These are phyloP conservation scores for Claviceps maximensis DNA, from an alignment of 2,329 filamentous ascomycete genomes.

Conservation along the genomic window DNA sequence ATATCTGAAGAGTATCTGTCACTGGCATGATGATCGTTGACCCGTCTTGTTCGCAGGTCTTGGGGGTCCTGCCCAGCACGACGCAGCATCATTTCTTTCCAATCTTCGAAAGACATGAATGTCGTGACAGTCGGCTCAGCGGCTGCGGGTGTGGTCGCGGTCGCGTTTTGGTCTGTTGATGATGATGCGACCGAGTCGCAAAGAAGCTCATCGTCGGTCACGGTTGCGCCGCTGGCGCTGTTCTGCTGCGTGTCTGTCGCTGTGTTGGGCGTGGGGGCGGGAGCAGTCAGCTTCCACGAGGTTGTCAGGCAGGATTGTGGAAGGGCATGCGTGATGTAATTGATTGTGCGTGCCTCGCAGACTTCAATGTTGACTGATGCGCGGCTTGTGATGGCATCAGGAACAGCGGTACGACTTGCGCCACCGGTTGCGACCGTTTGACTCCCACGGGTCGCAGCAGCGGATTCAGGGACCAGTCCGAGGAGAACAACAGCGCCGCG, in stretches of 20 bases:
- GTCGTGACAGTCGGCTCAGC: conserved; percentile 21
- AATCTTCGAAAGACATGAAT: conserved; percentile 95
- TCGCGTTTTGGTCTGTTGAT: background rate
- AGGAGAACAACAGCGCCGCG: background rate
- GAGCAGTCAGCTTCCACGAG: conserved; percentile 38
- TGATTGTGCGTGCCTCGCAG: conserved; percentile 53
- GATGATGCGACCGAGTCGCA: background rate
- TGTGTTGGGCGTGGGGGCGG: conserved; percentile 9
- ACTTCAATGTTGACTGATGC: background rate
- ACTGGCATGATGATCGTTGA: conserved; percentile 35
- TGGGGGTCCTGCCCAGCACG: conserved; percentile 64
- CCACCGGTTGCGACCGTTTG: background rate
- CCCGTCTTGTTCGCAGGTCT: conserved; percentile 50
- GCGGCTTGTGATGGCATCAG: background rate
- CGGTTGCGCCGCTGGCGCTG: background rate
- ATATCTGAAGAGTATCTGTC: conserved; percentile 43
- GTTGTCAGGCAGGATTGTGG: conserved; percentile 63
- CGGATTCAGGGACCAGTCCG: background rate
- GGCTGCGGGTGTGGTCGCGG: conserved; percentile 3
- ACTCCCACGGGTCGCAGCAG: background rate
- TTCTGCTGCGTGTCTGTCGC: background rate
- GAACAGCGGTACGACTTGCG: background rate
- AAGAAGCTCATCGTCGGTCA: background rate
- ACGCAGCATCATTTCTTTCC: conserved; percentile 87
- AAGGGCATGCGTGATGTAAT: conserved; percentile 68